Conservation (phyloP, 257 asterid genomes). For the Avicennia marina region DNA sequence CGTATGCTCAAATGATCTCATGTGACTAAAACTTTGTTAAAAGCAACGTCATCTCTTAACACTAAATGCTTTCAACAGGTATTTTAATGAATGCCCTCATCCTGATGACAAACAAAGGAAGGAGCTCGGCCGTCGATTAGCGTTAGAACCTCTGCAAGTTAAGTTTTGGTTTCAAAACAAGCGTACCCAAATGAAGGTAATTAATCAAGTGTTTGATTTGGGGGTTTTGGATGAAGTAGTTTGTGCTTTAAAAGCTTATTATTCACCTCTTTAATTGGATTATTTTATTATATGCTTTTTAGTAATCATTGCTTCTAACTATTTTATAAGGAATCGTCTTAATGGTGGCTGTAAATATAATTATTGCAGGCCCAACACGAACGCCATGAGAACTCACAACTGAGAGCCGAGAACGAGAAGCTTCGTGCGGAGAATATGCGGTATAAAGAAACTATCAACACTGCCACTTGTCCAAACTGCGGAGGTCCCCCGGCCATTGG, state of each 20-base stretch:
- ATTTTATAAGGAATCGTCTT: no score
- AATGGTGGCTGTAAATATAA: neutral
- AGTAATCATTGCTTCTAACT: no score
- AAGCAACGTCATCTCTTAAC: neutral
- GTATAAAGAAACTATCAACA: conserved; percentile 38
- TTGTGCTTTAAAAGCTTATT: no score
- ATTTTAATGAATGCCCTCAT: conserved; percentile 64
- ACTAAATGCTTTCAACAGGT: conserved; percentile 17
- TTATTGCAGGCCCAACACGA: conserved; percentile 43
- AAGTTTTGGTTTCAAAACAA: conserved; percentile 77
- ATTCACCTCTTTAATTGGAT: no score
- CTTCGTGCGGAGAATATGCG: conserved; percentile 43
- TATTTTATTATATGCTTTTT: no score
- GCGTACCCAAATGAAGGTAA: conserved; percentile 62
- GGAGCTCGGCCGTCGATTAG: conserved; percentile 52
- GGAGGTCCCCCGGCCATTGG: conserved; percentile 53
- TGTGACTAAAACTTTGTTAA: neutral
- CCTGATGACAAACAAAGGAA: conserved; percentile 75
- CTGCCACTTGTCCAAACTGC: conserved; percentile 43
- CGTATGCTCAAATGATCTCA: conserved; percentile 22
- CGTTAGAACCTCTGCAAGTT: conserved; percentile 54
- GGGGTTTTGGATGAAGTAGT: no score
- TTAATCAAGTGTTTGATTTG: no score
- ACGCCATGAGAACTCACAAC: conserved; percentile 39
- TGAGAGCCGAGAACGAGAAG: conserved; percentile 44